Conservation (phyloP, 1,284 basidiomycete genomes). For the Tilletia horrida region DNA sequence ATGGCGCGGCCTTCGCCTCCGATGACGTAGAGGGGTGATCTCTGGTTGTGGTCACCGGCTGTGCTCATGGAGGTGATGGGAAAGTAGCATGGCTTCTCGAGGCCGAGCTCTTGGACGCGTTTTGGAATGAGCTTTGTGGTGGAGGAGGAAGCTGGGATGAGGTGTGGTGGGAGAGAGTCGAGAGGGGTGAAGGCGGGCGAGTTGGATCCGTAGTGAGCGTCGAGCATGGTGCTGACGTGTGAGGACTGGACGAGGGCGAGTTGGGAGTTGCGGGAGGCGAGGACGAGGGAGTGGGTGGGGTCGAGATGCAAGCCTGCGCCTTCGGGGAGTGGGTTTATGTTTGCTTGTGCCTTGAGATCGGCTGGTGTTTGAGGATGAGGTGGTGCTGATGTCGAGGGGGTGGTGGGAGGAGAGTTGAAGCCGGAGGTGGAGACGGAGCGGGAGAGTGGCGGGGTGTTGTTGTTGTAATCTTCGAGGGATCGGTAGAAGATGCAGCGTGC, state of each 20-base stretch:
- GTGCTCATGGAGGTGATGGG: conserved; percentile 78
- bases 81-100: conserved; percentile 35
- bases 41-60: conserved; percentile 86
- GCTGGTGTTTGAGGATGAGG: conserved; percentile 4
- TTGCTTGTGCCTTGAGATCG: conserved; percentile 25
- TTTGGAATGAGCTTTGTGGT: neutral
- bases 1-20: conserved; percentile 67
- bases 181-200: conserved; percentile 38
- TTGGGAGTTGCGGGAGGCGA: conserved; percentile 47
- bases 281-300: conserved; percentile 41
- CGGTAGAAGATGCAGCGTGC: conserved; percentile 51
- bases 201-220: conserved; percentile 38
- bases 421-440: conserved; percentile 26
- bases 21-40: conserved; percentile 61
- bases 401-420: conserved; percentile 32
- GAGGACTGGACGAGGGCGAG: conserved; percentile 45
- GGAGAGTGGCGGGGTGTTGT: conserved; percentile 42
- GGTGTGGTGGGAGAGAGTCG: conserved; percentile 18
- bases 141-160: conserved; percentile 16
- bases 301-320: conserved; percentile 27
- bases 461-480: conserved; percentile 40
- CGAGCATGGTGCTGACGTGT: conserved; percentile 48
- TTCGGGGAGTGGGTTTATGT: conserved; percentile 42
- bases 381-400: conserved; percentile 26
- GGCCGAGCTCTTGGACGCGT: conserved; percentile 10